Evolutionary conservation across 176 grass and related monocot species (phyloP), one percentile per base, ranked within the genome.

Genomic region (Neostapfia colusana): DNA sequence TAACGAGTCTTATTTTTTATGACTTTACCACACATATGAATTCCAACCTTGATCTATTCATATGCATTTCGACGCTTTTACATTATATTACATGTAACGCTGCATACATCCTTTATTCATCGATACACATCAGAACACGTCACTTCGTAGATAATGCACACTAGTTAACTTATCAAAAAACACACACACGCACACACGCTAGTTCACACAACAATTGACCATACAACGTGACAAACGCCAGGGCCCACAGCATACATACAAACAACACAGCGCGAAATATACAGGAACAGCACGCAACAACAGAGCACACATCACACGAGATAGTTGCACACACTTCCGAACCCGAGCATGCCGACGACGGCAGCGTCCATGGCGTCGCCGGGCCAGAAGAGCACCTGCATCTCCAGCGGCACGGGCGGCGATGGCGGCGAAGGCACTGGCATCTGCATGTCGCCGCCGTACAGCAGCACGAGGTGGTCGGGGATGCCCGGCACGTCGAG

Each of bases 401-500:
- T 37, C 77, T 44, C 66, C 46, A 69, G 10, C 27, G 54, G 72
- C 68, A 63, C 43, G 1, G 66, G 4, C 10, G 58, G 1, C 14
- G 24, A 0, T 10, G 68, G 31, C 31, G 31, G 31, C 31, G 31
- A 31, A 31, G 31, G 9, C 26, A 2, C 25, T 0, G 75, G 39
- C 28, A 36, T 51, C 65, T 25, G 70, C 37, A 40, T 31, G 37
- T 75, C 5, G 39, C 75, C 75, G 54, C 80, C 86, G 79, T 89
- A 88, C 12, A 87, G 91, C 61, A 74, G 77, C 6, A 80, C 24
- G 69, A 93, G 85, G 39, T 89, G 79, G 41, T 53, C 75, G 45
- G 85, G 82, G 51, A 95, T 79, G 42, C 76, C 60, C 0, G 76
- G 87, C 62, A 99, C 93, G 79, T 92, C 89, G 60, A 92, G 80